phyloP scores from a whole-genome alignment of 23 red algal species.

The Gracilaria gracilis region DNA sequence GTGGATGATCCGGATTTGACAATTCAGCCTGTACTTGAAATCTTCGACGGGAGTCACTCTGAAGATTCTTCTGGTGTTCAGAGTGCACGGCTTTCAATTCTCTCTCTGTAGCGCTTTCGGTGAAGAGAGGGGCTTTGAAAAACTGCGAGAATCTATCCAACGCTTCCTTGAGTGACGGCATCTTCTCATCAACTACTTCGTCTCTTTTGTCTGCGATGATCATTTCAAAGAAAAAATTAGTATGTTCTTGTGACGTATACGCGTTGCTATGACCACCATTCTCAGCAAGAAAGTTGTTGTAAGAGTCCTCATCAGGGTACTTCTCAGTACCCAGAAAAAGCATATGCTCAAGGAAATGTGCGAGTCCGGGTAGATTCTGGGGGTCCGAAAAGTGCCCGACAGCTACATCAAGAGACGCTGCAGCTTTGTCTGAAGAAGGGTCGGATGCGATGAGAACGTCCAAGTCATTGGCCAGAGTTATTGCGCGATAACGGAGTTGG shows the following conservation, averaged over 20 bases:
- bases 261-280: slow-evolving; percentile 94
- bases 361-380: slow-evolving; percentile 74
- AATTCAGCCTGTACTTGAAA: slow-evolving; percentile 71
- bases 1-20: slow-evolving; percentile 79
- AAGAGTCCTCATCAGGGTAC: slow-evolving; percentile 90
- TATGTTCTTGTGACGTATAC: slow-evolving; percentile 90
- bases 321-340: slow-evolving; percentile 95
- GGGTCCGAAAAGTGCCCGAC: slow-evolving; percentile 86
- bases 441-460: slow-evolving; percentile 85
- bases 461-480: slow-evolving; percentile 80
- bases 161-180: slow-evolving; percentile 75
- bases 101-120: slow-evolving; percentile 79
- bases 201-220: slow-evolving; percentile 54
- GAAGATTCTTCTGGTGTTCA: slow-evolving; percentile 94
- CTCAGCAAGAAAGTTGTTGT: slow-evolving; percentile 86
- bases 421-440: slow-evolving; percentile 80
- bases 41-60: slow-evolving; percentile 79
- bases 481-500: slow-evolving; percentile 71
- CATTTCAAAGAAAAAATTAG: slow-evolving; percentile 84
- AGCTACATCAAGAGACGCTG: slow-evolving; percentile 84
- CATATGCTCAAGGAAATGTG: slow-evolving; percentile 98
- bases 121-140: slow-evolving; percentile 92
- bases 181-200: slow-evolving; percentile 15
- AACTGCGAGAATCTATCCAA: slow-evolving; percentile 98
- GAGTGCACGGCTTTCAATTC: slow-evolving; percentile 96